These are phyloP conservation scores for Hordeum marinum DNA, from an alignment of 176 grass and related monocot species.

Conservation along the genomic window DNA sequence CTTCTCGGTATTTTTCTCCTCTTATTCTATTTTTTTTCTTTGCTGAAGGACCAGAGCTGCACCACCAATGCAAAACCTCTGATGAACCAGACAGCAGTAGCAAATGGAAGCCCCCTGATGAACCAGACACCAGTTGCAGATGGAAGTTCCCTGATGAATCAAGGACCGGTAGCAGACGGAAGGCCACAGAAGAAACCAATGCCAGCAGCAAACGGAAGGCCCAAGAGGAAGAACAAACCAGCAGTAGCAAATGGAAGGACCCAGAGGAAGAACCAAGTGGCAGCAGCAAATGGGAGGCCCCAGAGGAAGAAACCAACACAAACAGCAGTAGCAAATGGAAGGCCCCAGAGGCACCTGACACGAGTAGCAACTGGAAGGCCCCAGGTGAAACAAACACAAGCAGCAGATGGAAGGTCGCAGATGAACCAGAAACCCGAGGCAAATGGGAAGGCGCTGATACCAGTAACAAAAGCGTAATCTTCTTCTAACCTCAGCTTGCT, in stretches of 20 bases:
- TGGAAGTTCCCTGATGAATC: slow-evolving; percentile 1
- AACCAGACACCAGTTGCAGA: not conserved
- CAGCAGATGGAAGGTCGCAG: not conserved
- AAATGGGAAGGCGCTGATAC: not conserved
- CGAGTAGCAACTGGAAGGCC: not conserved
- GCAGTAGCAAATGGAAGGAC: not conserved
- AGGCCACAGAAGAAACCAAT: not conserved
- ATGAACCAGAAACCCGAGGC: not conserved
- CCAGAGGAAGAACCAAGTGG: not conserved
- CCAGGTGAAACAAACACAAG: slow-evolving; percentile 13
- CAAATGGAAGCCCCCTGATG: slow-evolving; percentile 18
- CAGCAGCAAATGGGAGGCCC: slow-evolving; percentile 6
- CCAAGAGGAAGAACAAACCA: slow-evolving; percentile 24
- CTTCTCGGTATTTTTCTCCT: slow-evolving; percentile 5
- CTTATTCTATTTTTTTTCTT: slow-evolving; percentile 2
- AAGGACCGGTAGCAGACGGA: slow-evolving; percentile 14
- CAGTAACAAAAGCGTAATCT: slow-evolving; percentile 49
- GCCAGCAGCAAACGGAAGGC: slow-evolving; percentile 3
- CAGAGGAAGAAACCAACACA: slow-evolving; percentile 13
- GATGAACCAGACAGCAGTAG: slow-evolving; percentile 27
- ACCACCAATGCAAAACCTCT: not conserved
- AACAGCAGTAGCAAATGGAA: slow-evolving; percentile 8
- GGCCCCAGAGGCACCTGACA: slow-evolving; percentile 11
- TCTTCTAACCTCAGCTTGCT: slow-evolving; percentile 21
- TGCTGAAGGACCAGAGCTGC: slow-evolving; percentile 30